Evolutionary conservation across 1,284 basidiomycete species (phyloP).

Genomic region (Tranzscheliella williamsii): DNA sequence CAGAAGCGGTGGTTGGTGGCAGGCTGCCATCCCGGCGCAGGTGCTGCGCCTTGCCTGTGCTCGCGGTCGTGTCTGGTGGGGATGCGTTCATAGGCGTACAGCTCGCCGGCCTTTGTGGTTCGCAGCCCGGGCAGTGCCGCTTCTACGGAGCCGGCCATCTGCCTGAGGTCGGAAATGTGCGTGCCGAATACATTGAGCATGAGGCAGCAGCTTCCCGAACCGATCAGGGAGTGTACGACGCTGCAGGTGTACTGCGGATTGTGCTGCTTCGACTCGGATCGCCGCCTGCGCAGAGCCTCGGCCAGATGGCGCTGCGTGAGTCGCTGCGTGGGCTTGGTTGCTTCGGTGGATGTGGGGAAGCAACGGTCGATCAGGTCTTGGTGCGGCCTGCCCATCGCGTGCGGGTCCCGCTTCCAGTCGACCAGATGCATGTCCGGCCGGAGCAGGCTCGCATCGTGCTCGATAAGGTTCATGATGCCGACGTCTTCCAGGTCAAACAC

Average conservation of each 20-base stretch:
- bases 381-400: conserved; percentile 23
- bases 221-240: conserved; percentile 23
- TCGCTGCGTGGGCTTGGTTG: not conserved
- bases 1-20: conserved; percentile 18
- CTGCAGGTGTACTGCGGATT: conserved; percentile 25
- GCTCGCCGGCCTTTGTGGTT: conserved; percentile 4
- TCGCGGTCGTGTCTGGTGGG: conserved; percentile 3
- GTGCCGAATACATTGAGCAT: conserved; percentile 36
- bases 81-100: conserved; percentile 29
- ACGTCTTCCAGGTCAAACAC: conserved; percentile 22
- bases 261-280: conserved; percentile 10
- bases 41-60: not conserved
- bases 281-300: conserved; percentile 13
- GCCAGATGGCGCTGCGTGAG: conserved; percentile 25
- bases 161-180: conserved; percentile 19
- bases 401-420: conserved; percentile 13
- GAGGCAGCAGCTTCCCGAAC: conserved; percentile 30
- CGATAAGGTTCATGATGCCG: conserved; percentile 21
- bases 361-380: conserved; percentile 36
- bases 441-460: conserved; percentile 30
- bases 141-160: conserved; percentile 24
- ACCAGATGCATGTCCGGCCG: conserved; percentile 23
- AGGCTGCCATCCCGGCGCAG: conserved; percentile 16
- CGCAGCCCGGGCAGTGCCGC: conserved; percentile 13
- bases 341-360: conserved; percentile 8